phyloP scores from a whole-genome alignment of 768 basidiomycete genomes.

The Boletales sp. region DNA sequence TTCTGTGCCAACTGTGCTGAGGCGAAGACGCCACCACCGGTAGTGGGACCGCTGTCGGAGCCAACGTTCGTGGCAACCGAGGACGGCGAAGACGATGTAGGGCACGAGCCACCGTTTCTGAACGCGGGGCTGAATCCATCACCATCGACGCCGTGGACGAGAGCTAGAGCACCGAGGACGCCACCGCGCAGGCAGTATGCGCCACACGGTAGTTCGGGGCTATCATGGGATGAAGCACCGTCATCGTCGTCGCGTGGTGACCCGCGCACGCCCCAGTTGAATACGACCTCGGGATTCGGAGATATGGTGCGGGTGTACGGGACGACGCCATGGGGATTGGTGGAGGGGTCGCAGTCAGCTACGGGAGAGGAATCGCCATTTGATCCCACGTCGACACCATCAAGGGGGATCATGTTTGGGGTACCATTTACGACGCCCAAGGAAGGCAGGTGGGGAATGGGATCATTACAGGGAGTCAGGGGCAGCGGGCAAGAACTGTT shows the following conservation, averaged over 20 bases:
- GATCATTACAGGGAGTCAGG: conserved; percentile 18
- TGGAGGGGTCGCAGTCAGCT: conserved; percentile 31
- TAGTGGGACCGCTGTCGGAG: conserved; percentile 36
- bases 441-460: conserved; percentile 39
- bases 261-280: conserved; percentile 53
- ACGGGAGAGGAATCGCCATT: conserved; percentile 51
- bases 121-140: conserved; percentile 52
- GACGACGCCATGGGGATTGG: conserved; percentile 34
- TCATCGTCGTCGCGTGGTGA: conserved; percentile 45
- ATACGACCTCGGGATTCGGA: conserved; percentile 26
- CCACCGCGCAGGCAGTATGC: conserved; percentile 36
- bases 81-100: conserved; percentile 35
- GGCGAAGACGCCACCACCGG: conserved; percentile 39
- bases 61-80: conserved; percentile 72
- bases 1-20: conserved; percentile 59
- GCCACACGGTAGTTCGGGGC: conserved; percentile 32
- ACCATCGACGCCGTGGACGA: conserved; percentile 49
- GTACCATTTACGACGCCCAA: conserved; percentile 63
- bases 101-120: conserved; percentile 58
- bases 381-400: conserved; percentile 78
- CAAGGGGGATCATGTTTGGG: conserved; percentile 67
- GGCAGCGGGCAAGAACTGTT: conserved; percentile 42
- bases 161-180: conserved; percentile 41
- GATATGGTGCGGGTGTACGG: conserved; percentile 39
- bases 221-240: conserved; percentile 43